Evolutionary conservation across 257 asterid genomes (phyloP).

Genomic region (Lithospermum erythrorhizon): DNA sequence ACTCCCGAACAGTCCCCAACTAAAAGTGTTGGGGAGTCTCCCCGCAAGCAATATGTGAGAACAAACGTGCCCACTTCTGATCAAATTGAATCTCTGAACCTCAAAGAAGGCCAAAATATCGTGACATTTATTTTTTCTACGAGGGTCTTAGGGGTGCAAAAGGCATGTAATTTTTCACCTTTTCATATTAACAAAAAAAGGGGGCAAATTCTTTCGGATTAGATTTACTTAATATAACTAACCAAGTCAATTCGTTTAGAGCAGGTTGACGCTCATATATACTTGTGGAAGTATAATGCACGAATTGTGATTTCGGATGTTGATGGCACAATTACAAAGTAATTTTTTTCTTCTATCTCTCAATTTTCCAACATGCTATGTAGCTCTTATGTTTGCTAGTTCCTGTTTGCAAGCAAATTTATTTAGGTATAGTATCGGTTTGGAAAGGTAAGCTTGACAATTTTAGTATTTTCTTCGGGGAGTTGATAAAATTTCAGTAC

Average conservation of each 20-base stretch:
- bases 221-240: neutral
- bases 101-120: conserved; percentile 88
- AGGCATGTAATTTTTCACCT: conserved; percentile 30
- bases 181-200: neutral
- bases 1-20: conserved; percentile 26
- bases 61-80: conserved; percentile 91
- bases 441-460: no score
- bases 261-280: conserved; percentile 99
- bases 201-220: neutral
- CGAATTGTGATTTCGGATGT: conserved; percentile 92
- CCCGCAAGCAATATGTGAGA: conserved; percentile 70
- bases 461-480: neutral
- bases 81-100: conserved; percentile 77
- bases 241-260: conserved; percentile 5
- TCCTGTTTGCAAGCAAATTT: no score
- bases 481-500: neutral
- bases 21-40: conserved; percentile 36
- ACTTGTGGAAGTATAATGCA: conserved; percentile 99
- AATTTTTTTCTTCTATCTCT: conserved; percentile 15
- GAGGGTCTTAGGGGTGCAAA: conserved; percentile 85
- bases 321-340: conserved; percentile 99
- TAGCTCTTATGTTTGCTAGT: neutral
- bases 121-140: conserved; percentile 74
- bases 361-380: neutral
- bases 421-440: no score